Conservation (phyloP, 306 rosid genomes). For the Malus orientalis region DNA sequence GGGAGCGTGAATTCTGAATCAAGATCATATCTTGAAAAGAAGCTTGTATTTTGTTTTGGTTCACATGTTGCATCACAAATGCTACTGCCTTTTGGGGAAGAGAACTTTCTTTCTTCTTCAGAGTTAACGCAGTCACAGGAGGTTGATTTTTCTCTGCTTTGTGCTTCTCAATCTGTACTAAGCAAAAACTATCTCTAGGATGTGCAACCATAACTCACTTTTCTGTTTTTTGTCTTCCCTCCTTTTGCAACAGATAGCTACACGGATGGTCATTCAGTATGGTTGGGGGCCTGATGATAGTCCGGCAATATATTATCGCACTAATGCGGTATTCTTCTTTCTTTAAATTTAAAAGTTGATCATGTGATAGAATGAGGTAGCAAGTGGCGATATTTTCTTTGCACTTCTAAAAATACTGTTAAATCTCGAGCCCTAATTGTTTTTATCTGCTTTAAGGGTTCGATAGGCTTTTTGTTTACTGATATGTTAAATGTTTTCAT, state of each 20-base stretch:
- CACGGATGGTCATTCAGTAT: conserved; percentile 91
- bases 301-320: conserved; percentile 82
- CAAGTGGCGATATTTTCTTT: not conserved
- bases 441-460: not conserved
- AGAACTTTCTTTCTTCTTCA: conserved; percentile 71
- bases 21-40: conserved; percentile 91
- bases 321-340: conserved; percentile 65
- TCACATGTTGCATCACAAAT: conserved; percentile 83
- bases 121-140: conserved; percentile 88
- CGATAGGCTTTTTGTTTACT: not conserved
- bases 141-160: conserved; percentile 38
- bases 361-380: not conserved
- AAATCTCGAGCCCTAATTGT: not conserved
- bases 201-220: not conserved
- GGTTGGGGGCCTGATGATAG: conserved; percentile 99
- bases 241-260: conserved; percentile 68
- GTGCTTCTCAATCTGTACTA: conserved; percentile 7
- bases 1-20: conserved; percentile 64
- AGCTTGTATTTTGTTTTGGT: conserved; percentile 93
- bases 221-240: not conserved
- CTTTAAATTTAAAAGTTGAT: conserved; percentile 15
- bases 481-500: conserved; percentile 12
- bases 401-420: not conserved
- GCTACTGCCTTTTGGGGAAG: conserved; percentile 96
- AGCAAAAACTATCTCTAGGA: conserved; percentile 4